These are phyloP conservation scores for Capsella bursapastoris DNA, from an alignment of 345 rosid species.

Conservation along the genomic window DNA sequence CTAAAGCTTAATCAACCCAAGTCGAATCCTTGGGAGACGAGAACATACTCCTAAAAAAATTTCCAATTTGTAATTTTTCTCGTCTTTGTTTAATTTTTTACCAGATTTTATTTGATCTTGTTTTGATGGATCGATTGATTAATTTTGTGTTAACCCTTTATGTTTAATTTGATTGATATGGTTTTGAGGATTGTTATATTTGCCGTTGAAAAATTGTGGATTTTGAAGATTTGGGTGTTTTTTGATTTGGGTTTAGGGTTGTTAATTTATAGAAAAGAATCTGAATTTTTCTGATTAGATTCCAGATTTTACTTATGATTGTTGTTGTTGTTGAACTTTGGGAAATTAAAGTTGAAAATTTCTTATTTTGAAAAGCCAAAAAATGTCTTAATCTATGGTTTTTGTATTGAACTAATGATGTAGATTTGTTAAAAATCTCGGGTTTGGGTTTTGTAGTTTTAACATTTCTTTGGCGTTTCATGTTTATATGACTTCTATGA, in stretches of 20 bases:
- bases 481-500: too few relatives aligned
- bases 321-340: conserved; percentile 6
- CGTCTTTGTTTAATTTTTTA: conserved; percentile 15
- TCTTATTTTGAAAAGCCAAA: conserved; percentile 18
- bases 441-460: neutral
- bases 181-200: conserved; percentile 8
- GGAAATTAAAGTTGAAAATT: neutral
- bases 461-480: too few relatives aligned
- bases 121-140: conserved; percentile 21
- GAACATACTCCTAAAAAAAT: neutral
- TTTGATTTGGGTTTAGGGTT: conserved; percentile 29
- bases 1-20: neutral
- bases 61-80: conserved; percentile 51
- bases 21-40: conserved; percentile 37
- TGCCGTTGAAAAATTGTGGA: conserved; percentile 28
- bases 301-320: conserved; percentile 16
- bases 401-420: neutral
- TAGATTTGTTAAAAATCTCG: neutral
- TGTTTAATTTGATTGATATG: conserved; percentile 13
- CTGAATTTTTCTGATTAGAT: neutral
- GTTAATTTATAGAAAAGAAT: conserved; percentile 1
- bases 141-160: conserved; percentile 11
- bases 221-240: conserved; percentile 21
- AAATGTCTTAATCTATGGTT: neutral
- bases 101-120: neutral